Base-by-base conservation (phyloP, 2,329 filamentous ascomycete genomes). In the Colletotrichum agaves region DNA sequence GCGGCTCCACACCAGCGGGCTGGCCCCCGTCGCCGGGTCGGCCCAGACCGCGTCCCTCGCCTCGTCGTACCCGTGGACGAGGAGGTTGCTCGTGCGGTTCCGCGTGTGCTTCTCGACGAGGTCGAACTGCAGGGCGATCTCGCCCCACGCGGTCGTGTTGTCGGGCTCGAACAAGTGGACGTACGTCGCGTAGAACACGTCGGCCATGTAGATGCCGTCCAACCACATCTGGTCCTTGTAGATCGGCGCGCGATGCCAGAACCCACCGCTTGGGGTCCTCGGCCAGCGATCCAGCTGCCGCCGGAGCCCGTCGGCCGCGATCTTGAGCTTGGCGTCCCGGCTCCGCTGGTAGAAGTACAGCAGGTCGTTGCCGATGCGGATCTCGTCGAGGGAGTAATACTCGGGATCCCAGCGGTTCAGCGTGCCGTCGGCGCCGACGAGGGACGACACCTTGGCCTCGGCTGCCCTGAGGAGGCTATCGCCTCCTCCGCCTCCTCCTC, bases 201-300 rank as follows among this genome's bases (percentile, higher is more conserved):
- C 79, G 2, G 81, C 80, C 83, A 85, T 85, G 74, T 79, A 86
- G 21, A 85, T 83, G 1, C 86, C 86, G 69, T 87, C 85, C 0
- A 88, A 78, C 85, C 86, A 87, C 85, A 87, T 87, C 72, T 88
- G 83, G 69, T 86, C 80, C 17, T 78, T 78, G 69, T 85, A 86
- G 2, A 78, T 75, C 0, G 64, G 64, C 27, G 64, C 64, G 2
- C 76, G 72, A 71, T 88, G 85, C 84, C 85, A 88, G 78, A 88
- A 86, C 1, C 85, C 86, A 11, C 85, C 85, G 0, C 78, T 73
- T 0, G 81, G 74, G 0, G 83, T 88, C 11, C 85, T 78, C 5
- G 84, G 84, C 69, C 85, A 84, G 33, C 78, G 74, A 66, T 85
- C 75, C 7, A 88, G 72, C 70, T 85, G 83, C 23, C 75, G 71